Base-by-base conservation (phyloP, 2,329 filamentous ascomycete species). In the Coleophoma eucalyptorum region DNA sequence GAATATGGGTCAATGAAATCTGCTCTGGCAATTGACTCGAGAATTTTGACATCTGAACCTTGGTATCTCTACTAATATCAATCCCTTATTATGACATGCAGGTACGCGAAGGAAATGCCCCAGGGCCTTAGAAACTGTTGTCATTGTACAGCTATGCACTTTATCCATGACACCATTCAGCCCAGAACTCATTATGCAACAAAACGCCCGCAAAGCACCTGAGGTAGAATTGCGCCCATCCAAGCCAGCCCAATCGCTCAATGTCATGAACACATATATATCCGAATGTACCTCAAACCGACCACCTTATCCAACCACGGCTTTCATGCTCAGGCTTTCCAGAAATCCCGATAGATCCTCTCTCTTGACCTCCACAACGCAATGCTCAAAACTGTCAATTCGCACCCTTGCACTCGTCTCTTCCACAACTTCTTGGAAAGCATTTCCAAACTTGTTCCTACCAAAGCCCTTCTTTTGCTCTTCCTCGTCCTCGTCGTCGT, bases 331-430 rank as follows among this genome's bases (percentile, higher is more conserved):
- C 65, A 99, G 69, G 50, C 87, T 86, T 73, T 99, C 94, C 58
- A 99, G 74, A 67, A 99, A 99, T 0, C 87, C 90, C 15, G 84
- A 83, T 26, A 99, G 72, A 69, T 97, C 94, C 66, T 97, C 94
- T 74, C 96, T 97, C 71, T 86, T 86, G n/a, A 99, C 93, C 68
- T 99, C 94, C 43, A 97, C 92, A 7, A 97, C 94, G 63, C 90
- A 96, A 67, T 96, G 90, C 70, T 99, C 94, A 64, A 99, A 99
- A 68, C 89, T 95, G 70, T 99, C 94, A 65, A 97, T 95, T 53
- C 91, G 78, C 18, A 97, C 91, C 15, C 92, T 75, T 0, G 93
- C 90, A 52, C 86, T 94, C 15, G 93, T 97, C 74, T 97, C 90
- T 47, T 87, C 82, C 2, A 96, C 89, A 1, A 97, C 94, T 64